phyloP scores from a whole-genome alignment of 2,329 filamentous ascomycete genomes.

The Boeremia exigua region DNA sequence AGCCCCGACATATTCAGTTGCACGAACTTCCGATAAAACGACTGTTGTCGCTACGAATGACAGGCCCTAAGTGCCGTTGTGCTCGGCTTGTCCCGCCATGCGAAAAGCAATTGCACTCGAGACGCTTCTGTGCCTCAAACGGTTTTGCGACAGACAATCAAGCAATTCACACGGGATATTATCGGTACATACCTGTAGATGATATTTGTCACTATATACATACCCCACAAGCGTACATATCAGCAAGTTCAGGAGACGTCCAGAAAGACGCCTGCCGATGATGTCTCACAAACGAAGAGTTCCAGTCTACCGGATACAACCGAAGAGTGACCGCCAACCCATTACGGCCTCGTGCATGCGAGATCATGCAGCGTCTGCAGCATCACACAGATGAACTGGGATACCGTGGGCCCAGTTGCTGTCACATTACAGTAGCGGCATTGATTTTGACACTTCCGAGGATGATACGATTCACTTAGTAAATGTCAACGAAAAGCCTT shows the following conservation, averaged over 20 bases:
- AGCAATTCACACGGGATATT: too few relatives aligned
- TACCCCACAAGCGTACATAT: too few relatives aligned
- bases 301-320: too few relatives aligned
- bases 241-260: too few relatives aligned
- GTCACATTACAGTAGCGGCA: background rate
- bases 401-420: constrained; percentile 8
- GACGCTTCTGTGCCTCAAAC: background rate
- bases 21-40: background rate
- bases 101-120: constrained; percentile 5
- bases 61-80: background rate
- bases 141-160: background rate
- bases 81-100: background rate
- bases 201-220: background rate
- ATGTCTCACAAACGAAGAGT: too few relatives aligned
- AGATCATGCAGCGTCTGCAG: constrained; percentile 4
- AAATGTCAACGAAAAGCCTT: too few relatives aligned
- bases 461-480: background rate
- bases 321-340: background rate
- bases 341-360: background rate
- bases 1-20: background rate
- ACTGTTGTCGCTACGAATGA: background rate
- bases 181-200: too few relatives aligned
- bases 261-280: background rate
- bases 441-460: background rate
- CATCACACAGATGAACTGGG: background rate